These are phyloP conservation scores for Annulohypoxylon moriforme DNA, from an alignment of 495 filamentous ascomycete species.

Conservation along the genomic window DNA sequence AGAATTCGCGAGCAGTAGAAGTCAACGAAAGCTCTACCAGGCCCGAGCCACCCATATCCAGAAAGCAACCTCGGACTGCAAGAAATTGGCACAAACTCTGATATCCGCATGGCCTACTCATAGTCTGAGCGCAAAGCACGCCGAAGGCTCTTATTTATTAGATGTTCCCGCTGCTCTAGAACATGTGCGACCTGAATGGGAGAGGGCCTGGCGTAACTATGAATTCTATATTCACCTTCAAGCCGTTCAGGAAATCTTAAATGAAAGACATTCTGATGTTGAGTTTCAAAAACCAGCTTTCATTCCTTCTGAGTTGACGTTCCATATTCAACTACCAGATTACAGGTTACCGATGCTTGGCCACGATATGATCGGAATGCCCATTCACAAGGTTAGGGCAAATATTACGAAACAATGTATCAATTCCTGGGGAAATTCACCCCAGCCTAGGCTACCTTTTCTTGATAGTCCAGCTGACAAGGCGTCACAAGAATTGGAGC, in stretches of 20 bases:
- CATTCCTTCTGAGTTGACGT: constrained; percentile 12
- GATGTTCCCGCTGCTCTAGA: constrained; percentile 54
- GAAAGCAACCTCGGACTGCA: constrained; percentile 44
- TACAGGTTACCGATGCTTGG: constrained; percentile 19
- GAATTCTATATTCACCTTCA: constrained; percentile 58
- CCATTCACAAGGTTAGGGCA: neutral
- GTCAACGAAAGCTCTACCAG: constrained; percentile 39
- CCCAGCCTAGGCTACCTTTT: neutral
- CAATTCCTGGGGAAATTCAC: neutral
- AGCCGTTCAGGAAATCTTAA: constrained; percentile 55
- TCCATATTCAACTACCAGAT: constrained; percentile 10
- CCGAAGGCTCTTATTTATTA: constrained; percentile 37
- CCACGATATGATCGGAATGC: constrained; percentile 18
- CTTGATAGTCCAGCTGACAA: neutral
- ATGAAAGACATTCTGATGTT: constrained; percentile 32
- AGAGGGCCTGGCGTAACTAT: constrained; percentile 57
- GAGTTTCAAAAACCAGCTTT: constrained; percentile 20
- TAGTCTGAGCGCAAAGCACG: constrained; percentile 15
- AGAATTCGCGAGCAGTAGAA: constrained; percentile 40
- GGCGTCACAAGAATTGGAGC: constrained; percentile 12
- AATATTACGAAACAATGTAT: neutral
- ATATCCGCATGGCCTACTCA: constrained; percentile 51
- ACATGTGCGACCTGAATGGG: constrained; percentile 59
- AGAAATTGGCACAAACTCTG: constrained; percentile 44
- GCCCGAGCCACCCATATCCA: constrained; percentile 37